These are phyloP conservation scores for Moringa oleifera DNA, from an alignment of 345 rosid species.

Conservation along the genomic window DNA sequence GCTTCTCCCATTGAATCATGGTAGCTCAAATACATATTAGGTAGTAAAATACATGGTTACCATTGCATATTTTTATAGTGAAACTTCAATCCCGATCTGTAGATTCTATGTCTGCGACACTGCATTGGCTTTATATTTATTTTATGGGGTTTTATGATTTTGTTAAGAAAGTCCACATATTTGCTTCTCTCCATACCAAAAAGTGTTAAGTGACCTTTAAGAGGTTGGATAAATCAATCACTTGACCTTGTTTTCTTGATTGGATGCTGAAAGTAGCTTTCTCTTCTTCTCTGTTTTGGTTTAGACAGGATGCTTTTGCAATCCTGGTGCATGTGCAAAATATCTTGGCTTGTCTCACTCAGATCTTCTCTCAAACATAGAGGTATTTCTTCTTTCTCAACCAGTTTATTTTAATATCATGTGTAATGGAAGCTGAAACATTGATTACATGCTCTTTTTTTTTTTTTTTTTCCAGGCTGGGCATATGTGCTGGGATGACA, in stretches of 20 bases:
- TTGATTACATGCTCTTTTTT: conserved; percentile 9
- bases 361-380: conserved; percentile 77
- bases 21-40: no score
- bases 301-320: conserved; percentile 99
- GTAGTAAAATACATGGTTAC: no score
- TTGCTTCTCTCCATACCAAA: background rate
- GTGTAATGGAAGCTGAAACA: conserved; percentile 7
- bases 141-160: no score
- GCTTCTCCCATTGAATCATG: no score
- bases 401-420: conserved; percentile 1
- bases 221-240: background rate
- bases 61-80: no score
- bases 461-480: conserved; percentile 55
- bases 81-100: no score
- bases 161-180: no score
- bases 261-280: conserved; percentile 9
- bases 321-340: conserved; percentile 98
- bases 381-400: conserved; percentile 37
- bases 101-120: no score
- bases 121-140: no score
- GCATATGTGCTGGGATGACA: conserved; percentile 96
- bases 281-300: conserved; percentile 28
- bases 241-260: background rate
- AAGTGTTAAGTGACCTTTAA: background rate
- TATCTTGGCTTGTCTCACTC: conserved; percentile 80